Evolutionary conservation across 2,329 filamentous ascomycete genomes (phyloP).

Genomic region (Fusarium sp.): DNA sequence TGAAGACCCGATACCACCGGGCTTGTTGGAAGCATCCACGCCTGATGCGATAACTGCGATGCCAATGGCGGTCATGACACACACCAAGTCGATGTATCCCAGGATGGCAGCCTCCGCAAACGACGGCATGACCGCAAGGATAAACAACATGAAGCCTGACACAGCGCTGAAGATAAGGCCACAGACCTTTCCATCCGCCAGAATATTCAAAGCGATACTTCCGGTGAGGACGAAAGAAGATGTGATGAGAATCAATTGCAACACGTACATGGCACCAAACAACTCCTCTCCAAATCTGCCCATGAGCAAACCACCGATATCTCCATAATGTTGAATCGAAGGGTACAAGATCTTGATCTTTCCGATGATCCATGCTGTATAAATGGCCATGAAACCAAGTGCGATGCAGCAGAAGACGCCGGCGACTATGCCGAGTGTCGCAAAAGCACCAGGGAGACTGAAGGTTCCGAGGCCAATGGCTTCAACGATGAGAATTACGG

Average conservation of each 20-base stretch:
- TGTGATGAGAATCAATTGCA: constrained; percentile 74
- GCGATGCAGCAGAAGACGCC: constrained; percentile 53
- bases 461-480: constrained; percentile 44
- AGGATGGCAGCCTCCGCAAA: constrained; percentile 49
- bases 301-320: constrained; percentile 69
- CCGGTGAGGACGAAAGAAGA: constrained; percentile 75
- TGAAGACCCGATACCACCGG: constrained; percentile 17
- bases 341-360: constrained; percentile 59
- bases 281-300: constrained; percentile 69
- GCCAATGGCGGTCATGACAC: constrained; percentile 64
- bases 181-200: constrained; percentile 64
- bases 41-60: constrained; percentile 73
- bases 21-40: constrained; percentile 47
- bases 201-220: constrained; percentile 70
- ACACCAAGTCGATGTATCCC: constrained; percentile 45
- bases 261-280: constrained; percentile 65
- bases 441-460: constrained; percentile 43
- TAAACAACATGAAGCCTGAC: constrained; percentile 54
- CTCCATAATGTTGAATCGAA: constrained; percentile 71
- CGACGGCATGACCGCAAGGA: constrained; percentile 56
- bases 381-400: constrained; percentile 55
- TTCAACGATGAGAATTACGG: constrained; percentile 42
- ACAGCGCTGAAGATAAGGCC: constrained; percentile 55
- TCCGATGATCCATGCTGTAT: constrained; percentile 56
- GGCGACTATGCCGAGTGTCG: constrained; percentile 46